Base-by-base conservation (phyloP, 495 filamentous ascomycete species). In the Penicillium riverlandense region DNA sequence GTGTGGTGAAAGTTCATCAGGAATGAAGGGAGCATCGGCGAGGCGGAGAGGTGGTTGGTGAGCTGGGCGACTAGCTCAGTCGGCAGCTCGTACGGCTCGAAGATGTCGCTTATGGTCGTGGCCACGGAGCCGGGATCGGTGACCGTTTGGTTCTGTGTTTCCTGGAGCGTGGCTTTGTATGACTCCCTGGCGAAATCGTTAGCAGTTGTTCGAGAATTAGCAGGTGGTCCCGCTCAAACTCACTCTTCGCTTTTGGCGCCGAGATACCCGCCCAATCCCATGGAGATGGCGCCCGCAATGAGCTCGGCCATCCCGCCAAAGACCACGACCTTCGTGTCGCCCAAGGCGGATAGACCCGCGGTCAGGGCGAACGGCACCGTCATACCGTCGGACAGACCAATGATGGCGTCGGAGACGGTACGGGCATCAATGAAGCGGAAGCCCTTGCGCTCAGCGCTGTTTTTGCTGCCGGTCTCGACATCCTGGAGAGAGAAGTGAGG, bases 231-330 rank as follows among this genome's bases (percentile, higher is more conserved):
- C 8, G 8, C 37, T 34, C 7, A 2, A 11, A 64, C 70, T 59
- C 55, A 83, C 72, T 70, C 71, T 67, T 89, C 85, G 34, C 82
- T 82, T 50, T 81, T 80, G 0, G 85, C 83, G 10, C 83, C 83
- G 3, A 92, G 69, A 50, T 80, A 69, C 22, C 77, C 77, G 39
- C 77, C 77, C 32, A 79, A 47, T 2, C 76, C 76, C 76, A 80
- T 80, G 7, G 75, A 77, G 41, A 80, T 76, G 14, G 76, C 74
- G 22, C 77, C 77, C 1, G 76, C 76, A 44, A 76, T 76, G 15
- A 80, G 56, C 52, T 80, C 77, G 5, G 77, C 77, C 40, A 79
- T 52, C 13, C 77, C 77, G 27, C 75, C 77, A 50, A 76, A 74
- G n/a, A 79, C 69, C 7, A 80, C 77, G 0, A 78, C 66, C 35